These are phyloP conservation scores for Rhynchospora breviuscula DNA, from an alignment of 176 grass and related monocot genomes.

Conservation along the genomic window DNA sequence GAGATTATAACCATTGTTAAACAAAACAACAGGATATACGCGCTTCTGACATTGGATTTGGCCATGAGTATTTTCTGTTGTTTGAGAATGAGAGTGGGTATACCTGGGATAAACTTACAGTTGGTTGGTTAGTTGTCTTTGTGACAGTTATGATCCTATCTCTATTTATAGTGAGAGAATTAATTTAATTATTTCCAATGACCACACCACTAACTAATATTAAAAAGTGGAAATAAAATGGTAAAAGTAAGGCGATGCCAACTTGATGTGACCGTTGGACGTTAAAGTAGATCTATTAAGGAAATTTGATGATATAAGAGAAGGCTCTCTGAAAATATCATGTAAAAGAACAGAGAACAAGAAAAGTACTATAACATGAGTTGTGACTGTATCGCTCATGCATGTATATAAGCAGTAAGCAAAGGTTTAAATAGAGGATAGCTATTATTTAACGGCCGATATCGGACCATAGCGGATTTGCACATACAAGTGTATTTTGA, in stretches of 20 bases:
- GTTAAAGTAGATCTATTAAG: not conserved
- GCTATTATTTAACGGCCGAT: no score
- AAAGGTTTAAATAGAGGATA: no score
- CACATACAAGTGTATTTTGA: no score
- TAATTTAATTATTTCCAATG: not conserved
- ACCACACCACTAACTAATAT: not conserved
- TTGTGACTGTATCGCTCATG: not conserved
- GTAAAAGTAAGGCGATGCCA: not conserved
- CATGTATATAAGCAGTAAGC: not conserved
- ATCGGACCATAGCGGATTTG: no score
- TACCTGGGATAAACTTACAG: not conserved
- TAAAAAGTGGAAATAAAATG: not conserved
- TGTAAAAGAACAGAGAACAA: not conserved
- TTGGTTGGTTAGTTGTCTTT: not conserved
- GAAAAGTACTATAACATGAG: not conserved
- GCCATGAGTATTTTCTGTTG: constrained; percentile 23
- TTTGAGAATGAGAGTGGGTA: not conserved
- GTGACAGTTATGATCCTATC: not conserved
- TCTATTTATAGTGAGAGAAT: constrained; percentile 14
- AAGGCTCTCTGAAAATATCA: not conserved
- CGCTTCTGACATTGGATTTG: not conserved
- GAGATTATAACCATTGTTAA: constrained; percentile 20
- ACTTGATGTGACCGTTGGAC: not conserved
- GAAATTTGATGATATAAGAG: not conserved
- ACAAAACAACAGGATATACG: constrained; percentile 9